Evolutionary conservation across 495 filamentous ascomycete species (phyloP).

Genomic region (Aspergillus saccharolyticus): DNA sequence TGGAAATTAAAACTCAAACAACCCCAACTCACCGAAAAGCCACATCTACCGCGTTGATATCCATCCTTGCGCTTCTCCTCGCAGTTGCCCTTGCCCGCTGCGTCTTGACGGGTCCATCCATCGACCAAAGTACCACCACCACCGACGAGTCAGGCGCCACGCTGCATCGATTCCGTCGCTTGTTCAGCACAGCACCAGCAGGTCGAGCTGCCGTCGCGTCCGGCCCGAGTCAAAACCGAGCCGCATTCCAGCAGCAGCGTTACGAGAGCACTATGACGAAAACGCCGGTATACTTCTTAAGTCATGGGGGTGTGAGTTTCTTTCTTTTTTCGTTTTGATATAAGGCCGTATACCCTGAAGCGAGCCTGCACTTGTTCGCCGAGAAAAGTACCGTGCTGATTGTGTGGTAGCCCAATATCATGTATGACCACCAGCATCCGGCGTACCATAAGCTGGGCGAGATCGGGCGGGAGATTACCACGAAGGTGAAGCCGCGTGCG

Average conservation of each 20-base stretch:
- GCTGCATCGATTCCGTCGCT: conserved; percentile 29
- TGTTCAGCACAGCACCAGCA: conserved; percentile 11
- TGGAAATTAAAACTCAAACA: too few species aligned
- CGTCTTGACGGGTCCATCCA: not conserved
- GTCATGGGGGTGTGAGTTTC: conserved; percentile 66
- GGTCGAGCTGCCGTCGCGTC: not conserved
- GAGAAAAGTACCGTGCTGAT: too few species aligned
- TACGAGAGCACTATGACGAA: conserved; percentile 7
- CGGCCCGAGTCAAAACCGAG: too few species aligned
- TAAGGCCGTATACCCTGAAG: too few species aligned
- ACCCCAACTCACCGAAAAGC: not conserved
- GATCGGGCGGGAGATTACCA: conserved; percentile 75
- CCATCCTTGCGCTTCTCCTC: conserved; percentile 5
- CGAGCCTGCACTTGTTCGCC: too few species aligned
- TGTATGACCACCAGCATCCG: conserved; percentile 69
- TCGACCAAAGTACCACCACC: not conserved
- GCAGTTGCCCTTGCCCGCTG: conserved; percentile 8
- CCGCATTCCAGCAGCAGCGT: not conserved
- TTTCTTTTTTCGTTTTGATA: too few species aligned
- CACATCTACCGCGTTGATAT: conserved; percentile 4
- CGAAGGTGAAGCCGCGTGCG: conserved; percentile 72
- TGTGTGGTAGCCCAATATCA: conserved; percentile 66
- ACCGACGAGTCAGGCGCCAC: conserved; percentile 24
- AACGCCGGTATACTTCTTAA: conserved; percentile 73
- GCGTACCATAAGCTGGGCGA: conserved; percentile 63